Evolutionary conservation across 257 asterid species (phyloP).

Genomic region (Ilex asprella): DNA sequence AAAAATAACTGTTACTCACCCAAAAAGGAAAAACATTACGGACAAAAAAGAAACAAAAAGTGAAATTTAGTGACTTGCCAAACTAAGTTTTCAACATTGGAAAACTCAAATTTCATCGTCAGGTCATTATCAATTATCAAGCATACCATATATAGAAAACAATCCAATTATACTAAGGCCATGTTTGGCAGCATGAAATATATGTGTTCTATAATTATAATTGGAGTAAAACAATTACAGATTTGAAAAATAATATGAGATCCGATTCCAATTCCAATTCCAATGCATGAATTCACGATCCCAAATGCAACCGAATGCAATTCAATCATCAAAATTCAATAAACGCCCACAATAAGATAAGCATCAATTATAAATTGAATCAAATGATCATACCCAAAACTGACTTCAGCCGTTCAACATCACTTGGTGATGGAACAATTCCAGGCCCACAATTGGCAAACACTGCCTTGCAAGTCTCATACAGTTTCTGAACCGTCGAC

Average conservation of each 20-base stretch:
- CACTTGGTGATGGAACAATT: constrained; percentile 65
- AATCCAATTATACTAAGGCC: not conserved
- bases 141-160: not conserved
- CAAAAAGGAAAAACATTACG: too few species aligned
- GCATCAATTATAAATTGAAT: not conserved
- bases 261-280: too few species aligned
- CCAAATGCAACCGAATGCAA: too few species aligned
- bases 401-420: constrained; percentile 52
- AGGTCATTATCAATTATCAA: not conserved
- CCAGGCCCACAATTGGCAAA: constrained; percentile 16
- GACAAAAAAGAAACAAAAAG: too few species aligned
- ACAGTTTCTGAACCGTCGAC: not conserved
- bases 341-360: not conserved
- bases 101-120: too few species aligned
- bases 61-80: too few species aligned
- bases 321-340: not conserved
- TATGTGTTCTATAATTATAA: too few species aligned
- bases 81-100: too few species aligned
- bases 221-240: not conserved
- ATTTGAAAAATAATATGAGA: too few species aligned
- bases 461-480: not conserved
- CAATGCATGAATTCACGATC: too few species aligned
- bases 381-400: constrained; percentile 49
- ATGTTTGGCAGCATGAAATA: not conserved
- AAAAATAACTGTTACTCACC: too few species aligned